phyloP scores from a whole-genome alignment of 768 basidiomycete genomes.

The Royoungia palumana region DNA sequence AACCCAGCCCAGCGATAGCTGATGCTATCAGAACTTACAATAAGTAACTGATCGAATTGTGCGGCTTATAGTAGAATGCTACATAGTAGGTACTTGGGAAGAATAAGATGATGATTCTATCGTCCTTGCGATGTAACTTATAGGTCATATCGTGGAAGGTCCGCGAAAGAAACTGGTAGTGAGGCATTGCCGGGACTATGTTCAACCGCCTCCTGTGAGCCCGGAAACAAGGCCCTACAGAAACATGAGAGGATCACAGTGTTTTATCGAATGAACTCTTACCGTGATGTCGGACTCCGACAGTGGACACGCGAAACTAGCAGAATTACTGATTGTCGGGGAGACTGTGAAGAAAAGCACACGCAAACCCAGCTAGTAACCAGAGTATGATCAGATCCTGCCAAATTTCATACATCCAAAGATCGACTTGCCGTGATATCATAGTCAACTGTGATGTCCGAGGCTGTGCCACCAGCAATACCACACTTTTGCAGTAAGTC shows the following conservation, averaged over 20 bases:
- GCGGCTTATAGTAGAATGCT: not conserved
- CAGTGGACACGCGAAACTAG: slow-evolving; percentile 66
- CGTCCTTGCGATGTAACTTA: slow-evolving; percentile 19
- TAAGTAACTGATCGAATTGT: not conserved
- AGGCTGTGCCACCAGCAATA: slow-evolving; percentile 39
- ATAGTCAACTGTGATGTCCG: slow-evolving; percentile 58
- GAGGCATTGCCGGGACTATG: not conserved
- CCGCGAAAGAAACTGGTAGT: slow-evolving; percentile 6
- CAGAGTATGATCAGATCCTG: slow-evolving; percentile 8
- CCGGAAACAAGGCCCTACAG: slow-evolving; percentile 19
- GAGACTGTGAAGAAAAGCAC: slow-evolving; percentile 64
- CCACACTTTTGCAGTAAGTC: slow-evolving; percentile 68
- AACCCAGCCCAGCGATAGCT: too few relatives aligned
- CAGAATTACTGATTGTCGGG: slow-evolving; percentile 59
- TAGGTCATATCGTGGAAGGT: slow-evolving; percentile 7
- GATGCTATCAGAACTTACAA: too few relatives aligned
- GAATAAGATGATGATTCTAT: not conserved
- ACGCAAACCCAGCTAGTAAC: slow-evolving; percentile 54
- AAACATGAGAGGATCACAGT: slow-evolving; percentile 10
- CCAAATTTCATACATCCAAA: not conserved
- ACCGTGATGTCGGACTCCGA: slow-evolving; percentile 29
- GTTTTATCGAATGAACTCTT: not conserved
- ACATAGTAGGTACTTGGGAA: not conserved
- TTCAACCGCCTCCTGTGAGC: slow-evolving; percentile 9
- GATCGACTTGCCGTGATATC: slow-evolving; percentile 51